A percentile compares a stretch with the other conserved stretches of the same genome.
Evolutionary conservation across 768 basidiomycete genomes (phyloP).

Genomic region (Pisolithus sp.): DNA sequence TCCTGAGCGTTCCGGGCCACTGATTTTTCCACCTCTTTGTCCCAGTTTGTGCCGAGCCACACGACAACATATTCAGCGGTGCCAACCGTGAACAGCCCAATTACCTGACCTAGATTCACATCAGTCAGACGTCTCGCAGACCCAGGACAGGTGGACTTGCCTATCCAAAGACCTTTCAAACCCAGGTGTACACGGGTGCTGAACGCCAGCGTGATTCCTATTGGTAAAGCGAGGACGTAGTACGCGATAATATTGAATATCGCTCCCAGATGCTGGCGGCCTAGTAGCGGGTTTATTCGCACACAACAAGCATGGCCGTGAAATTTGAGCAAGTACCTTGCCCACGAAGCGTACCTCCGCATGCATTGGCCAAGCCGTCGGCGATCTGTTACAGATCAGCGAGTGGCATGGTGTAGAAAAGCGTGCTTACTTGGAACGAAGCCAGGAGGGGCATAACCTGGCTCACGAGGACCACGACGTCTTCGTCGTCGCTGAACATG

Average conservation of each 20-base stretch:
- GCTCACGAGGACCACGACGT: slow-evolving; percentile 44
- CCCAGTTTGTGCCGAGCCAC: slow-evolving; percentile 46
- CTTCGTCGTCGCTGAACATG: slow-evolving; percentile 59
- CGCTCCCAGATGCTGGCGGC: slow-evolving; percentile 66
- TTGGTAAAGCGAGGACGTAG: slow-evolving; percentile 46
- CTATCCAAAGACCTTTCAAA: slow-evolving; percentile 48
- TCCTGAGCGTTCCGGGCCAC: slow-evolving; percentile 30
- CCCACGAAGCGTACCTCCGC: slow-evolving; percentile 44
- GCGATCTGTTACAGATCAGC: slow-evolving; percentile 30
- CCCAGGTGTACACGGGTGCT: slow-evolving; percentile 31
- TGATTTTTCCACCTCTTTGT: slow-evolving; percentile 37
- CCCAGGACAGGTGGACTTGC: slow-evolving; percentile 12
- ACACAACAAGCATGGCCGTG: background rate
- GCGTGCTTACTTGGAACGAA: slow-evolving; percentile 40
- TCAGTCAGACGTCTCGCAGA: slow-evolving; percentile 6
- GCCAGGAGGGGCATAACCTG: slow-evolving; percentile 49
- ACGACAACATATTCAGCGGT: slow-evolving; percentile 60
- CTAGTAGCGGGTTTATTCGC: slow-evolving; percentile 16
- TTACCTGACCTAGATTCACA: slow-evolving; percentile 51
- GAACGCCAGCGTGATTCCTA: slow-evolving; percentile 49
- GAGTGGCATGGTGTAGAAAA: background rate
- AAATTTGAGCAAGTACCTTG: slow-evolving; percentile 28
- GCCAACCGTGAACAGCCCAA: slow-evolving; percentile 68
- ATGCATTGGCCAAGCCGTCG: slow-evolving; percentile 47
- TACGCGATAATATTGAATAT: slow-evolving; percentile 66